phyloP scores from a whole-genome alignment of 176 grass and related monocot genomes.

The Aegilops bicornis region DNA sequence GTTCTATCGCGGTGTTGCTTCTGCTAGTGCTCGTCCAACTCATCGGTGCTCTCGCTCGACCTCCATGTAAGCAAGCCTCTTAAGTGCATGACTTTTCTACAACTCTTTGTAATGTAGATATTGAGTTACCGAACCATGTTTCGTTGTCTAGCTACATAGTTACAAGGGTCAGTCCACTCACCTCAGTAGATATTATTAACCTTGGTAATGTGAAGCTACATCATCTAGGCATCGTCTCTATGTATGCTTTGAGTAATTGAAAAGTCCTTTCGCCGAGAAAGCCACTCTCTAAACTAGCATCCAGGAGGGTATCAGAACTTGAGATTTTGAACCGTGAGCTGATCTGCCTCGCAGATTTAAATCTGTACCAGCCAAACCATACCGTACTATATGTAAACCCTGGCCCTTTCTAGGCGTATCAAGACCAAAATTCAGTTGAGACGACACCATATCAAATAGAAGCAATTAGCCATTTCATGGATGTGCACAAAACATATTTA shows the following conservation, averaged over 20 bases:
- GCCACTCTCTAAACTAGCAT: background rate
- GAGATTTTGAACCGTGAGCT: no score
- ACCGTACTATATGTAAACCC: no score
- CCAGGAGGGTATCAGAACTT: no score
- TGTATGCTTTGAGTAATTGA: background rate
- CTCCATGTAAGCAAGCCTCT: background rate
- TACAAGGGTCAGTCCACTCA: background rate
- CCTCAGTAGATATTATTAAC: no score
- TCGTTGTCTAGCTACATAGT: background rate
- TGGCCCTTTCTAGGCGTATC: background rate
- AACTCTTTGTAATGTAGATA: background rate
- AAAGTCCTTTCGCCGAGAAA: no score
- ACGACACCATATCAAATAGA: background rate
- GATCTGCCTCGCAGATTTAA: no score
- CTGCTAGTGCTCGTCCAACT: background rate
- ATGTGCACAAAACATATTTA: background rate
- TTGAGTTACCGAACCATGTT: background rate
- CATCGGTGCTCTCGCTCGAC: background rate
- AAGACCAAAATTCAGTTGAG: background rate
- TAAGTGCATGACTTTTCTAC: background rate
- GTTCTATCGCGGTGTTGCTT: background rate
- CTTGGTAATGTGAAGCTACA: no score
- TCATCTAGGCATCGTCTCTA: no score
- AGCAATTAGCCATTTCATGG: background rate
- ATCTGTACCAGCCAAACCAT: no score